These are phyloP conservation scores for Arctostaphylos glauca DNA, from an alignment of 148 eudicot genomes.

Conservation along the genomic window DNA sequence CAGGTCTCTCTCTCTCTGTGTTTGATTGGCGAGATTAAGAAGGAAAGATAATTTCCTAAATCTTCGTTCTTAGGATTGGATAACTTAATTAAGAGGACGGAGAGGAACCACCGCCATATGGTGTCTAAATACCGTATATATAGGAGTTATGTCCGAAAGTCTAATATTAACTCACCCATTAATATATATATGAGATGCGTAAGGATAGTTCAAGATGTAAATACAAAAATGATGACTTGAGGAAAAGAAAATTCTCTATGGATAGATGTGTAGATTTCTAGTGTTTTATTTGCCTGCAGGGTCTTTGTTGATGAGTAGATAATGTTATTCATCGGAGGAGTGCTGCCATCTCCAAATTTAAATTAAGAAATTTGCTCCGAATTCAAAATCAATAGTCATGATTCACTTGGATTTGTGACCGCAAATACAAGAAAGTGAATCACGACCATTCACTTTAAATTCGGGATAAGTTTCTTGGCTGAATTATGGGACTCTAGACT, in stretches of 20 bases:
- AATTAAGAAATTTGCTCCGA: no score
- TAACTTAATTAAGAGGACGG: no score
- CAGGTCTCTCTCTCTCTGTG: conserved; percentile 13
- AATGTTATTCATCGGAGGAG: no score
- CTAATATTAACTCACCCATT: neutral
- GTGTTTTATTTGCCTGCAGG: neutral
- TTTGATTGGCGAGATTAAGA: neutral
- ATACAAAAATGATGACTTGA: neutral
- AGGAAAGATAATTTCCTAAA: neutral
- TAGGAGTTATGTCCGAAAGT: neutral
- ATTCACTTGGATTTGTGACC: no score
- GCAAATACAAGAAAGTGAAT: no score
- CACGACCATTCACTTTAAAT: no score
- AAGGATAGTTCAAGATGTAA: neutral
- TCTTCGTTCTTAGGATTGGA: neutral
- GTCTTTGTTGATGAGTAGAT: neutral
- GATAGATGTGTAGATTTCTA: neutral
- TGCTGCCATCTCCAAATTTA: no score
- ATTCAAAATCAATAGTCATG: no score
- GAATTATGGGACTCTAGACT: no score
- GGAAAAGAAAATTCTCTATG: neutral
- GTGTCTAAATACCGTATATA: neutral
- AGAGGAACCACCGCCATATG: no score
- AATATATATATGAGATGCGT: neutral
- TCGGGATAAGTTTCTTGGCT: no score